These are phyloP conservation scores for Zizania latifolia DNA, from an alignment of 176 grass and related monocot genomes.

Conservation along the genomic window DNA sequence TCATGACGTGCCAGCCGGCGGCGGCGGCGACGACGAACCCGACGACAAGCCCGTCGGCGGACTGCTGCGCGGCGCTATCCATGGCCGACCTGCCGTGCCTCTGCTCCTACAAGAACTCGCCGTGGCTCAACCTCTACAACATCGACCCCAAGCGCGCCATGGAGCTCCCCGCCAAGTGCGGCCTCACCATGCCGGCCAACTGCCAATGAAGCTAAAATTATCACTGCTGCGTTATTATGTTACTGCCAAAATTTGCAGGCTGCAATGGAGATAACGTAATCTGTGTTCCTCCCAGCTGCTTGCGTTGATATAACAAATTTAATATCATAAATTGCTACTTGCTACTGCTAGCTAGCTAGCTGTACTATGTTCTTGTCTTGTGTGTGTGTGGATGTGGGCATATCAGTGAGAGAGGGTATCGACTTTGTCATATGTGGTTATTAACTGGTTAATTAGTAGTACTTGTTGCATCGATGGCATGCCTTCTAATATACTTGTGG, in stretches of 20 bases:
- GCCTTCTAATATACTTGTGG: background rate
- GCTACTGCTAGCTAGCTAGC: background rate
- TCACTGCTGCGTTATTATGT: too few species aligned
- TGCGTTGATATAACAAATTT: background rate
- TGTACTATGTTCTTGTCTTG: background rate
- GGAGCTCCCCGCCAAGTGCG: constrained; percentile 51
- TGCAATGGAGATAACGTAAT: background rate
- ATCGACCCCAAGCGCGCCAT: constrained; percentile 63
- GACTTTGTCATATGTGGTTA: background rate
- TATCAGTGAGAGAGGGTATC: background rate
- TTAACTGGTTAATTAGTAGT: background rate
- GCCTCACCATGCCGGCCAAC: constrained; percentile 22
- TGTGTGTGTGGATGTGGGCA: background rate
- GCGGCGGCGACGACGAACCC: constrained; percentile 42
- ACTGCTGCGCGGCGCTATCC: constrained; percentile 40
- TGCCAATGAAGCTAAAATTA: constrained; percentile 9
- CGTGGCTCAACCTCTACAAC: constrained; percentile 41
- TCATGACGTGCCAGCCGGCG: constrained; percentile 53
- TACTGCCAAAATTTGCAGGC: background rate
- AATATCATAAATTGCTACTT: background rate
- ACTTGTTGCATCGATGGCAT: background rate
- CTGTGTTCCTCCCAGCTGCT: background rate
- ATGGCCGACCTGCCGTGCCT: constrained; percentile 50
- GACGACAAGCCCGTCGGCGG: constrained; percentile 15
- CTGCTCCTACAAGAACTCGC: constrained; percentile 55